phyloP scores from a whole-genome alignment of 2,329 filamentous ascomycete species.

The Paracoccidioides brasiliensis region DNA sequence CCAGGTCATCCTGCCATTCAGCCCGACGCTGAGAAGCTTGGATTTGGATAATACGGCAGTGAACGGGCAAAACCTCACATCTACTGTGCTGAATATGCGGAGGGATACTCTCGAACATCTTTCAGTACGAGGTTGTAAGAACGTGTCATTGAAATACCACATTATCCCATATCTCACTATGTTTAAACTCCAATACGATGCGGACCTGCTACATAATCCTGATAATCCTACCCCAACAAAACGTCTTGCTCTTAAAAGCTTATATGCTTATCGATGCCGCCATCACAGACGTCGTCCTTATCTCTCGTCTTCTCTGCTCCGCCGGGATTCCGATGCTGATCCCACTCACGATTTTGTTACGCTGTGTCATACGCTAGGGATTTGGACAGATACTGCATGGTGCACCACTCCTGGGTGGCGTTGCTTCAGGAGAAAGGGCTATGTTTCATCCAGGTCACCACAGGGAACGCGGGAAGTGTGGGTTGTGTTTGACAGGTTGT shows the following conservation, averaged over 20 bases:
- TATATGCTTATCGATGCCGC: slow-evolving; percentile 50
- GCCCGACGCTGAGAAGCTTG: slow-evolving; percentile 42
- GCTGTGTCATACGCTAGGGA: slow-evolving; percentile 44
- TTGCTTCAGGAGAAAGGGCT: slow-evolving; percentile 44
- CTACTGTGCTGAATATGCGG: slow-evolving; percentile 41
- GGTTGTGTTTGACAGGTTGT: slow-evolving; percentile 49
- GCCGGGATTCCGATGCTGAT: slow-evolving; percentile 47
- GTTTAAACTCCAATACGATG: slow-evolving; percentile 32
- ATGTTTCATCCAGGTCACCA: slow-evolving; percentile 42
- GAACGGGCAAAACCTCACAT: slow-evolving; percentile 43
- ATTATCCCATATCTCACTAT: slow-evolving; percentile 45
- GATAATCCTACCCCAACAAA: slow-evolving; percentile 22
- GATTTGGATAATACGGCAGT: slow-evolving; percentile 50
- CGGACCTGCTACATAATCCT: slow-evolving; percentile 31
- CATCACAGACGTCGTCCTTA: slow-evolving; percentile 49
- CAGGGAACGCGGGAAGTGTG: slow-evolving; percentile 45
- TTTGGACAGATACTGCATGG: slow-evolving; percentile 51
- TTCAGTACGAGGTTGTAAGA: slow-evolving; percentile 50
- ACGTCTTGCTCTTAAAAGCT: slow-evolving; percentile 42
- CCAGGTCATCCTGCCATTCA: slow-evolving; percentile 43
- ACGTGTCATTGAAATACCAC: slow-evolving; percentile 52
- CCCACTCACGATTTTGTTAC: slow-evolving; percentile 48
- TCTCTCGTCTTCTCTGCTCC: slow-evolving; percentile 40
- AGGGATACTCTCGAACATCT: slow-evolving; percentile 45
- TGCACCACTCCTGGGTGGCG: slow-evolving; percentile 45